Evolutionary conservation across 2,329 filamentous ascomycete species (phyloP).

Genomic region (Drechmeria coniospora): DNA sequence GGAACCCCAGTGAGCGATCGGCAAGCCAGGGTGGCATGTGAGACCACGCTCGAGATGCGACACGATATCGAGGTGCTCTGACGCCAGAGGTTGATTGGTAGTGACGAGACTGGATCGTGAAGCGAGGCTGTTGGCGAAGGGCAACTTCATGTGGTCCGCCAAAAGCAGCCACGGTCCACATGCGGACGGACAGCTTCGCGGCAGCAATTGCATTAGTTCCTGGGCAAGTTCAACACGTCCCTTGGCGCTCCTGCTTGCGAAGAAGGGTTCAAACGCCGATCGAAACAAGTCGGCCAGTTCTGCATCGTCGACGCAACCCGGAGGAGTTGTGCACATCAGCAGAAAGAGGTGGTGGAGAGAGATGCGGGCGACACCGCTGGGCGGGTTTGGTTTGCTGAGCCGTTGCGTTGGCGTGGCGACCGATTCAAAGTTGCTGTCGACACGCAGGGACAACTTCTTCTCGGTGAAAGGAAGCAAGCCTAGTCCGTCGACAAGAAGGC

Average conservation of each 20-base stretch:
- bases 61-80: constrained; percentile 54
- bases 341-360: constrained; percentile 52
- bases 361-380: constrained; percentile 34
- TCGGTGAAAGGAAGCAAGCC: constrained; percentile 49
- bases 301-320: constrained; percentile 31
- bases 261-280: constrained; percentile 42
- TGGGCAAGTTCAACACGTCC: constrained; percentile 29
- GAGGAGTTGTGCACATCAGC: constrained; percentile 37
- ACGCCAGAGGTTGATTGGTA: constrained; percentile 35
- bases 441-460: constrained; percentile 35
- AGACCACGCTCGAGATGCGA: constrained; percentile 52
- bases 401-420: constrained; percentile 52
- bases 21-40: constrained; percentile 29
- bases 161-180: constrained; percentile 37
- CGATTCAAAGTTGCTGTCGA: constrained; percentile 42
- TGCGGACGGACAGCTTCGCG: constrained; percentile 26
- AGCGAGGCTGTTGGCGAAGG: constrained; percentile 19
- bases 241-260: constrained; percentile 30
- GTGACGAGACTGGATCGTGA: constrained; percentile 9
- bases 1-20: constrained; percentile 29
- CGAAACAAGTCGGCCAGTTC: constrained; percentile 29
- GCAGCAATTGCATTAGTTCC: constrained; percentile 35
- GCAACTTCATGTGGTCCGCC: constrained; percentile 27
- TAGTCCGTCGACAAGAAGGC: constrained; percentile 32
- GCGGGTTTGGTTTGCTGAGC: constrained; percentile 33